Percentiles rank a stretch among this genome's conserved stretches.
These are phyloP conservation scores for Hyaloscypha finlandica DNA, from an alignment of 495 filamentous ascomycete genomes.

Conservation along the genomic window DNA sequence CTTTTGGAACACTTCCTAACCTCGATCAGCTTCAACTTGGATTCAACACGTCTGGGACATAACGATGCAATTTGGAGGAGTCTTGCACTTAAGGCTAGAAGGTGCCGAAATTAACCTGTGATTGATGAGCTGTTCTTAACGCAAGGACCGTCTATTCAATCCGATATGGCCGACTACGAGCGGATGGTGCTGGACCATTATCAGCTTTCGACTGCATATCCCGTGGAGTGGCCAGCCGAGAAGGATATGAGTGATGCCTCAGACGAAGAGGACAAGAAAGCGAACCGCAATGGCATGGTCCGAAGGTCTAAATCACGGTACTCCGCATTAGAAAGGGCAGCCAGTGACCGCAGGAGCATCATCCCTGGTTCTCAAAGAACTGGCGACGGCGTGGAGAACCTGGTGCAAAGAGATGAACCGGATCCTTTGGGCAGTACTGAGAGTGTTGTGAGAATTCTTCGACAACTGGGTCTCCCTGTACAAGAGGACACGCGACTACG, in stretches of 20 bases:
- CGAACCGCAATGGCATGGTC: conserved; percentile 33
- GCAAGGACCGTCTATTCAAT: background rate
- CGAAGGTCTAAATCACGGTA: conserved; percentile 76
- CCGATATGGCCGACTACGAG: conserved; percentile 63
- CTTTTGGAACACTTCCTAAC: background rate
- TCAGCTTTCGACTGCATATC: conserved; percentile 77
- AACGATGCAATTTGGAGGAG: background rate
- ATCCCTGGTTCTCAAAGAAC: conserved; percentile 70
- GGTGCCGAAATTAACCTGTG: background rate
- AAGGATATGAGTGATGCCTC: conserved; percentile 71
- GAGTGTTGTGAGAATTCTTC: conserved; percentile 81
- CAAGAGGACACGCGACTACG: conserved; percentile 81
- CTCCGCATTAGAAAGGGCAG: conserved; percentile 75
- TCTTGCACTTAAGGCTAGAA: background rate
- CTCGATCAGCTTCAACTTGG: background rate
- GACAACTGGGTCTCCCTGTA: conserved; percentile 73
- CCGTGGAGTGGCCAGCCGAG: conserved; percentile 82
- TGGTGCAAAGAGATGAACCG: conserved; percentile 85
- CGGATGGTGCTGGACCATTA: conserved; percentile 84
- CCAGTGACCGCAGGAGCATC: conserved; percentile 64
- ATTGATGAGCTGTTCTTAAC: background rate
- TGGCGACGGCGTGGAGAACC: conserved; percentile 66
- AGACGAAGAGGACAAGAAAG: conserved; percentile 57
- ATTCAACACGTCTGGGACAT: background rate
- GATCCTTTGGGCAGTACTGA: conserved; percentile 82